Evolutionary conservation across 2,329 filamentous ascomycete species (phyloP).

Genomic region (Biscogniauxia sp.): DNA sequence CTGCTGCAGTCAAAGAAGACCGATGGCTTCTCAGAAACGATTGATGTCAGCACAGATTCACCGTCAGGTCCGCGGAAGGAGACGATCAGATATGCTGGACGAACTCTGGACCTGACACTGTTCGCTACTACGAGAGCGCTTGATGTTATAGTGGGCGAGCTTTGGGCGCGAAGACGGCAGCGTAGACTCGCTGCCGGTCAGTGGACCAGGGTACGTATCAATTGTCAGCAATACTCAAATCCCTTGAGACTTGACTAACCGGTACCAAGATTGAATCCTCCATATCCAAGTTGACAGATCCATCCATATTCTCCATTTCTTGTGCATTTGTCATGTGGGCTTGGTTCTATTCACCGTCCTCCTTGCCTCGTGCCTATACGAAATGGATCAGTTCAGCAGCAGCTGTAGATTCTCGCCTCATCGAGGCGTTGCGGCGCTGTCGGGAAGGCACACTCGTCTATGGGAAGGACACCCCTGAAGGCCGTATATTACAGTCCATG

Average conservation of each 20-base stretch:
- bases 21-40: slow-evolving; percentile 40
- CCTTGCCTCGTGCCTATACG: slow-evolving; percentile 71
- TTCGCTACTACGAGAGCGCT: slow-evolving; percentile 71
- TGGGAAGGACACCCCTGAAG: slow-evolving; percentile 69
- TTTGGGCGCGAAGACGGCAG: slow-evolving; percentile 55
- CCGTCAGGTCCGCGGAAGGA: slow-evolving; percentile 17
- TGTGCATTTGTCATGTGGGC: slow-evolving; percentile 82
- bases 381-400: slow-evolving; percentile 81
- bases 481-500: slow-evolving; percentile 66
- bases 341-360: slow-evolving; percentile 75
- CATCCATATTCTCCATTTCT: slow-evolving; percentile 68
- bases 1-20: slow-evolving; percentile 57
- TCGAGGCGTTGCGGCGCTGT: slow-evolving; percentile 69
- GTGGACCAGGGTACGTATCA: slow-evolving; percentile 45
- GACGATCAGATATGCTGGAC: slow-evolving; percentile 52
- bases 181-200: slow-evolving; percentile 41
- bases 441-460: slow-evolving; percentile 65
- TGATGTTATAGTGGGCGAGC: slow-evolving; percentile 65
- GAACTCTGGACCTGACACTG: slow-evolving; percentile 79
- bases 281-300: slow-evolving; percentile 54
- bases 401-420: slow-evolving; percentile 69
- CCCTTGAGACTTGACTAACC: slow-evolving; percentile 16
- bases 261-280: slow-evolving; percentile 38
- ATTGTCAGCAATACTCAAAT: background rate
- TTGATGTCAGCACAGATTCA: slow-evolving; percentile 30